Percentiles rank a stretch among this genome's conserved stretches.
phyloP scores from a whole-genome alignment of 2,329 filamentous ascomycete species.

The Mycogone perniciosa region DNA sequence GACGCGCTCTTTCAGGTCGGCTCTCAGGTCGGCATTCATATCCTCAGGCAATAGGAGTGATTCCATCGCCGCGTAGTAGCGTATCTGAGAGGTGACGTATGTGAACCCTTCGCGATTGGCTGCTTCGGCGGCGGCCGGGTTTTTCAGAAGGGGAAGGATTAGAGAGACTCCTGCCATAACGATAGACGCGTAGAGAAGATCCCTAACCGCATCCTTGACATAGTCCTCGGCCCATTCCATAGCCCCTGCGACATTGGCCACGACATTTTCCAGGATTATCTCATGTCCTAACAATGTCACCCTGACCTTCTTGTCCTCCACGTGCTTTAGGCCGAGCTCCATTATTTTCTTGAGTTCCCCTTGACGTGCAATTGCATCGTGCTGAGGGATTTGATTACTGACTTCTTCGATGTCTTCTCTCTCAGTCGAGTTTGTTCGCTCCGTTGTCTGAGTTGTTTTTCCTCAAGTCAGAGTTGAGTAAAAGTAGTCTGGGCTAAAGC shows the following conservation, averaged over 20 bases:
- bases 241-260: neutral
- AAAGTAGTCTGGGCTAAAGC: too few species aligned
- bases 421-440: too few species aligned
- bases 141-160: slow-evolving; percentile 1
- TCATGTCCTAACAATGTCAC: slow-evolving; percentile 1
- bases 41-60: neutral
- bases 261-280: neutral
- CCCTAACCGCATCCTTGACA: slow-evolving; percentile 1
- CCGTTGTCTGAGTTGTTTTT: too few species aligned
- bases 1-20: neutral
- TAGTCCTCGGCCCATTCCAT: neutral
- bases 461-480: too few species aligned
- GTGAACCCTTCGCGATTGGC: neutral
- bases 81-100: slow-evolving; percentile 1
- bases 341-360: neutral
- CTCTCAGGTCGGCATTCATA: neutral
- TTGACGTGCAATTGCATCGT: neutral
- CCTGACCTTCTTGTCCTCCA: neutral
- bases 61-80: slow-evolving; percentile 1
- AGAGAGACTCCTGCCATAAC: slow-evolving; percentile 3
- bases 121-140: neutral
- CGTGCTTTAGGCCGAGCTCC: neutral
- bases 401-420: too few species aligned
- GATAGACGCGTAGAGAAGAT: neutral
- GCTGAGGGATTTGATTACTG: too few species aligned